phyloP scores from a whole-genome alignment of 768 basidiomycete species.

The Tubosaeta brunneosetosa region DNA sequence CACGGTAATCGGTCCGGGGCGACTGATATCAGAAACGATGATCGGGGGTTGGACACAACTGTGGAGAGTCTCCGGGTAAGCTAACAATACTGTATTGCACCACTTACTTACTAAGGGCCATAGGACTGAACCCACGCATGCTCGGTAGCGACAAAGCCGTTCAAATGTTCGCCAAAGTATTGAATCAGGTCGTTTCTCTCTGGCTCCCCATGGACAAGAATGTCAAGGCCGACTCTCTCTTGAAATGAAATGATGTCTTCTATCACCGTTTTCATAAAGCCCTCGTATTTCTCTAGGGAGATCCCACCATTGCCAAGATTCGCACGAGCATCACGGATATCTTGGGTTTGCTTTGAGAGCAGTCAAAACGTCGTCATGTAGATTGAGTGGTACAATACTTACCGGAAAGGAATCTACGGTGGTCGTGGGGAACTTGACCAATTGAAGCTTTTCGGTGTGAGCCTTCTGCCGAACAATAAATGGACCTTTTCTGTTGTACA shows the following conservation, averaged over 20 bases:
- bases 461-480: conserved; percentile 84
- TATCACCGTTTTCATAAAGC: conserved; percentile 98
- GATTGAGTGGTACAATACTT: conserved; percentile 18
- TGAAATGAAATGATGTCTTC: conserved; percentile 93
- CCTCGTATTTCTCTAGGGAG: conserved; percentile 81
- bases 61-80: conserved; percentile 6
- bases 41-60: conserved; percentile 98
- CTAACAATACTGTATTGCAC: conserved; percentile 1
- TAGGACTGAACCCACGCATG: conserved; percentile 99
- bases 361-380: conserved; percentile 3
- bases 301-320: conserved; percentile 92
- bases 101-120: conserved; percentile 87
- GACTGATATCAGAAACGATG: conserved; percentile 96
- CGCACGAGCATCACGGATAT: conserved; percentile 95
- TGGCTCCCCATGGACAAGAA: conserved; percentile 97
- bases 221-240: conserved; percentile 92
- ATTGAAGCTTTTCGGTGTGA: conserved; percentile 81
- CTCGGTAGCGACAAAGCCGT: conserved; percentile 96
- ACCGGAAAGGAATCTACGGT: conserved; percentile 98
- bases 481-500: conserved; percentile 82
- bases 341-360: conserved; percentile 82
- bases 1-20: conserved; percentile 90
- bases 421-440: conserved; percentile 98
- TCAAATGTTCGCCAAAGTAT: conserved; percentile 96
- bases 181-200: conserved; percentile 99